Base-by-base conservation (phyloP, 331 rosid species). In the Malus hybrid region DNA sequence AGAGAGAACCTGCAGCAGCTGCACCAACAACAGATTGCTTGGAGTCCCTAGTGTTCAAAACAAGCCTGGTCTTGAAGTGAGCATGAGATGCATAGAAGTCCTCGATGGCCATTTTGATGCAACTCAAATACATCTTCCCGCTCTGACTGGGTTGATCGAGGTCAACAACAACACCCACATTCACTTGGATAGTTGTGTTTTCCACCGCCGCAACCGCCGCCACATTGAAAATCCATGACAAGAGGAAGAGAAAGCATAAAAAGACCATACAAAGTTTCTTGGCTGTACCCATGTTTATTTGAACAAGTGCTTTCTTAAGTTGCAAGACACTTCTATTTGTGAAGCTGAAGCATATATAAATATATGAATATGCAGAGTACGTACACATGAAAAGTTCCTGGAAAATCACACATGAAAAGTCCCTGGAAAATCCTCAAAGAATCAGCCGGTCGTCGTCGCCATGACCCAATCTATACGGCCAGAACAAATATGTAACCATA, bases 101-200 rank as follows among this genome's bases (percentile, higher is more conserved):
- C 0, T 82, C 56, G 28, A 88, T 81, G 2, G 90, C 76, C 83
- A 90, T 84, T 11, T 79, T 62, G 65, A 90, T 83, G 87, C 88
- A 88, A 64, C 89, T 81, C 75, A 84, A 22, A 32, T 77, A 83
- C 76, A 81, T 82, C 68, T 60, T 83, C 61, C 87, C 88, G 24
- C 19, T 11, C n/a, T 1, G 27, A 39, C 10, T 11, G 28, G 2
- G 46, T 28, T 15, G 33, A 11, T 67, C 72, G 22, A 78, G 1
- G 76, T 84, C 76, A 48, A 86, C 55, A 50, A 90, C 64, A 1
- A 75, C 82, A 13, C 92, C 92, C 48, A 86, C 89, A 9, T 69
- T 67, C 44, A 84, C 80, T 3, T 32, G 20, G 32, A 20, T 46
- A 1, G 46, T 70, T 22, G 60, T 42, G 55, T 72, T 79, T 68